These are phyloP conservation scores for Eremochloa ophiuroides DNA, from an alignment of 176 grass and related monocot species.

Conservation along the genomic window DNA sequence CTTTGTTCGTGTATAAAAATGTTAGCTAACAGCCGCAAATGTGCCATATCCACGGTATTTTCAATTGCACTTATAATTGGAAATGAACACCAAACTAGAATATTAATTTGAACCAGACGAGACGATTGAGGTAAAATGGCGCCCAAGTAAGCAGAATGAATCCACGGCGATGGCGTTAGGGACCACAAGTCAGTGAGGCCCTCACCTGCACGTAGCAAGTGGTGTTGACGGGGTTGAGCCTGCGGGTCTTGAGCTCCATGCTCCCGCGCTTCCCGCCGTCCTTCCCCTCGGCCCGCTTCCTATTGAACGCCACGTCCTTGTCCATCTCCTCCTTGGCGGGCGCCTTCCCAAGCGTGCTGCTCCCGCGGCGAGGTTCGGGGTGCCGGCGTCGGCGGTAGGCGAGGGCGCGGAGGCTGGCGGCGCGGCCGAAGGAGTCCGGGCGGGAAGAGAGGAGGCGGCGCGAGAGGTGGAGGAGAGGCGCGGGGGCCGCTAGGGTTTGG, in stretches of 20 bases:
- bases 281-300: constrained; percentile 65
- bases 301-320: constrained; percentile 52
- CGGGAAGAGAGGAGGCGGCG: constrained; percentile 23
- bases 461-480: constrained; percentile 46
- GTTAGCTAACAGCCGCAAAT: background rate
- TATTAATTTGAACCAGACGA: background rate
- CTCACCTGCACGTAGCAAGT: constrained; percentile 85
- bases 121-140: background rate
- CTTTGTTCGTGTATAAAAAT: background rate
- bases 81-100: background rate
- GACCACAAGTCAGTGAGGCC: background rate
- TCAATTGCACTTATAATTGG: background rate
- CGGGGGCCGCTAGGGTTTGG: constrained; percentile 43
- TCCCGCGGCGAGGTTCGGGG: constrained; percentile 36
- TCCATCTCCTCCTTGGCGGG: constrained; percentile 35
- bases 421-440: background rate
- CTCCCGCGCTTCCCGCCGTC: constrained; percentile 53
- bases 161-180: background rate
- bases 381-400: constrained; percentile 33
- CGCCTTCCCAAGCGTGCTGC: constrained; percentile 44
- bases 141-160: background rate
- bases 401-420: constrained; percentile 27
- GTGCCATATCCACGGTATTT: background rate
- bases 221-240: constrained; percentile 89
- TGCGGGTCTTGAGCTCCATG: constrained; percentile 81